Conservation (phyloP, 2,329 filamentous ascomycete species). For the Aspergillus arachidicola region DNA sequence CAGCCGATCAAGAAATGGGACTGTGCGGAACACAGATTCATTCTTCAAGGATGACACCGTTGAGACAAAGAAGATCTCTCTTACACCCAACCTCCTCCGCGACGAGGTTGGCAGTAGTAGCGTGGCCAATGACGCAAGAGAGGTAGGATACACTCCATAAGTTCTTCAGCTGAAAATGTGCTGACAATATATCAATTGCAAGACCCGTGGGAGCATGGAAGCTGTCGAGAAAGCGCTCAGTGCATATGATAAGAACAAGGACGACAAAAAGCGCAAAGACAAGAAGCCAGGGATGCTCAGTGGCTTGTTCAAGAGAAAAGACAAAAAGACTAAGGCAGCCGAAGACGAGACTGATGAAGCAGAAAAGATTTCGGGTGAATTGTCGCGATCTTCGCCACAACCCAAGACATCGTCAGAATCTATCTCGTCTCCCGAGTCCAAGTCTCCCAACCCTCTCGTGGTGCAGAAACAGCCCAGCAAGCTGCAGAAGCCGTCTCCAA, state of each 20-base stretch:
- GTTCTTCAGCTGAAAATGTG: not conserved
- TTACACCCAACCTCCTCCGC: constrained; percentile 88
- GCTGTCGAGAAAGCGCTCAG: constrained; percentile 70
- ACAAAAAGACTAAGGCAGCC: constrained; percentile 58
- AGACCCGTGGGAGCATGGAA: constrained; percentile 71
- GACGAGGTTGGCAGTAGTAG: constrained; percentile 63
- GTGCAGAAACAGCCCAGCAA: constrained; percentile 66
- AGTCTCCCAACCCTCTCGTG: constrained; percentile 31
- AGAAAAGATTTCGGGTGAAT: constrained; percentile 66
- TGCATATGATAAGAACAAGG: constrained; percentile 65
- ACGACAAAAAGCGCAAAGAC: constrained; percentile 74
- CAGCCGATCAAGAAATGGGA: constrained; percentile 75
- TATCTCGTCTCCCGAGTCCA: constrained; percentile 39
- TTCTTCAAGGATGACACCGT: constrained; percentile 96
- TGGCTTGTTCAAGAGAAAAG: constrained; percentile 68
- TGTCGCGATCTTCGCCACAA: constrained; percentile 47
- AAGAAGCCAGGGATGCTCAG: constrained; percentile 74
- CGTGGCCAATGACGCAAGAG: constrained; percentile 40
- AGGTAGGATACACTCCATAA: constrained; percentile 30
- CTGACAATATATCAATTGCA: constrained; percentile 37
- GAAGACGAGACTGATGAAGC: constrained; percentile 51
- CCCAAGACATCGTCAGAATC: constrained; percentile 50
- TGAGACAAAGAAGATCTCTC: constrained; percentile 95
- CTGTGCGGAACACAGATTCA: constrained; percentile 87
- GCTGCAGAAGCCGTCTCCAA: constrained; percentile 69